Evolutionary conservation across 2,329 filamentous ascomycete genomes (phyloP).

Genomic region (Trichoderma arundinaceum): DNA sequence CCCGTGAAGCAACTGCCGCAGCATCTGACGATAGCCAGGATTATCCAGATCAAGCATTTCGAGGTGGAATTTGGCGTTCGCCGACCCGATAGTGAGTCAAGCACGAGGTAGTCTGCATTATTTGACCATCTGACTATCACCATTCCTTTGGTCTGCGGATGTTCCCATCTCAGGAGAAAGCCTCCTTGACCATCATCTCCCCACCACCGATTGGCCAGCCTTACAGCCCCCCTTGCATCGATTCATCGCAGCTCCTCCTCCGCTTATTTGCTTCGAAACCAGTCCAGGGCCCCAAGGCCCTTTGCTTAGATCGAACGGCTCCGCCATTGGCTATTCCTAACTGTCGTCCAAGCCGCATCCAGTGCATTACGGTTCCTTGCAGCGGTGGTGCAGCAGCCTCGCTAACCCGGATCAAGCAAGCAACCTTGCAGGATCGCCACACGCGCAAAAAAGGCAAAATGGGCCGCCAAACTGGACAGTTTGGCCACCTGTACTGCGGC

Average conservation of each 20-base stretch:
- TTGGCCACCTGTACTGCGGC: conserved; percentile 14
- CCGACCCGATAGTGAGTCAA: background rate
- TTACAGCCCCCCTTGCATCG: conserved; percentile 12
- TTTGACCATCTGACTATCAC: conserved; percentile 10
- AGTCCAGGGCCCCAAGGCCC: background rate
- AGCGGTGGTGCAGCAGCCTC: conserved; percentile 14
- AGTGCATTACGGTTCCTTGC: conserved; percentile 15
- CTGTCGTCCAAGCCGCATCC: conserved; percentile 20
- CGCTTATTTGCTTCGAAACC: conserved; percentile 15
- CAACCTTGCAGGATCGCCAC: conserved; percentile 28
- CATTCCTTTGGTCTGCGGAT: conserved; percentile 8
- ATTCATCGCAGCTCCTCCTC: conserved; percentile 18
- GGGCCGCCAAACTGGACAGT: conserved; percentile 25
- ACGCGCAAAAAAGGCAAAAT: conserved; percentile 28
- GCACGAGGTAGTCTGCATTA: background rate
- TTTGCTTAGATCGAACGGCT: conserved; percentile 25
- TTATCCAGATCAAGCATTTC: background rate
- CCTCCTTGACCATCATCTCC: background rate
- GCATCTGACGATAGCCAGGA: background rate
- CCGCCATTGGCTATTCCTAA: conserved; percentile 22
- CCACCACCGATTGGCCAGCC: conserved; percentile 23
- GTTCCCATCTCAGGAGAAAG: background rate
- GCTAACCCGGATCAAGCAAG: conserved; percentile 25
- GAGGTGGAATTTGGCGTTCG: background rate
- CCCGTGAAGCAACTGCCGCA: conserved; percentile 21